Base-by-base conservation (phyloP, 148 eudicot species). In the Persicaria tinctoria region DNA sequence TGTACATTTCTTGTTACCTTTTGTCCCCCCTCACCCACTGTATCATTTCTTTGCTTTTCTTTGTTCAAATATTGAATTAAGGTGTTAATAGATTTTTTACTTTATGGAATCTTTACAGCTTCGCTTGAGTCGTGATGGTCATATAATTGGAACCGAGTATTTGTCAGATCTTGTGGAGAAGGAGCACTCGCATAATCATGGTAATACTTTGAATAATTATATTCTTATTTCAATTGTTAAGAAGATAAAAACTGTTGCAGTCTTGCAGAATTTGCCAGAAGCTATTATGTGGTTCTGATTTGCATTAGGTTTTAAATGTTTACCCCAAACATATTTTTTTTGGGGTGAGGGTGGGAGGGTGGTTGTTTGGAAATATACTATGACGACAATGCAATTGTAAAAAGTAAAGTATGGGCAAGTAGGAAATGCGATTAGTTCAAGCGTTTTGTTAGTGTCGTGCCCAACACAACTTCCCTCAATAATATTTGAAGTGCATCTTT, bases 111-210 rank as follows among this genome's bases (percentile, higher is more conserved):
- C 73, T 77, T 73, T 83, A 82, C 91, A 96, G 99, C 97, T 96
- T 82, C 94, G 97, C 76, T 83, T 96, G 88, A 89, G 77, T 75
- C 80, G 83, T 6, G 89, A 88, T 69, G 97, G 99, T 38, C 81
- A 84, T 74, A 88, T 92, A 53, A 84, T 89, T 78, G 97, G 96
- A 79, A 88, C 96, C 59, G 97, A 96, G 83, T 91, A 86, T 83
- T 66, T 96, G 80, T 84, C 93, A n/a, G 99, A 96, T 82, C 87
- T 96, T 75, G 99, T 96, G 78, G 99, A 96, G 80, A 92, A 89
- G 83, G 97, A 83, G 72, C 87, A 87, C 80, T 70, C 86, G 60
- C 94, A 89, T 76, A 86, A 81, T 60, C 97, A 89, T 74, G 97
- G 99, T 96, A 88, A 83, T 77, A 41, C 47, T 38, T 9, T 13